Percentiles rank a stretch among this genome's conserved stretches.
These are phyloP conservation scores for Quercus robur DNA, from an alignment of 306 rosid species.

Conservation along the genomic window DNA sequence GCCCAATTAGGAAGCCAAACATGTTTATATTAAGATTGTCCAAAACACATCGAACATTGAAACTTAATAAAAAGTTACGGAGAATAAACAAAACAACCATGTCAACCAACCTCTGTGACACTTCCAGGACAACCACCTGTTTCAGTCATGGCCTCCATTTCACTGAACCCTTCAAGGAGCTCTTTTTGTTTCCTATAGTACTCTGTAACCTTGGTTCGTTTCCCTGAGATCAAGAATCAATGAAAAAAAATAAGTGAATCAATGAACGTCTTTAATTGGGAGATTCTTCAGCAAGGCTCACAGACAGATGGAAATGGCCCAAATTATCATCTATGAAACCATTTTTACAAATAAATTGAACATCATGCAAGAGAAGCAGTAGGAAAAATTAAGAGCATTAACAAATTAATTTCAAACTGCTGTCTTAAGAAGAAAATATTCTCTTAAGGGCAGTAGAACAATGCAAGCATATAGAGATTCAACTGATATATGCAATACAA, in stretches of 20 bases:
- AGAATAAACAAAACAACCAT: not conserved
- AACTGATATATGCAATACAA: not conserved
- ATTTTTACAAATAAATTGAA: not conserved
- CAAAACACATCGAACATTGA: not conserved
- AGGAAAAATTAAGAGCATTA: not conserved
- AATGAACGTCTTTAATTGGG: not conserved
- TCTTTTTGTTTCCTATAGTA: constrained; percentile 74
- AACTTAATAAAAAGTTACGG: not conserved
- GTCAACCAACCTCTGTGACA: constrained; percentile 59
- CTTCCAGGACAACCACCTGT: constrained; percentile 56
- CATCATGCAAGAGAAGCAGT: not conserved
- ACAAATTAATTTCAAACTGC: not conserved
- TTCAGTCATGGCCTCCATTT: constrained; percentile 69
- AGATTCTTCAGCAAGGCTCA: not conserved
- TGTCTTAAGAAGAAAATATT: not conserved
- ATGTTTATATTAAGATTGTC: too few relatives aligned
- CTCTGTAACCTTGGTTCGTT: constrained; percentile 50
- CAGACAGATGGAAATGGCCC: not conserved
- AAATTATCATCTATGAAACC: not conserved
- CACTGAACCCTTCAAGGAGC: constrained; percentile 74
- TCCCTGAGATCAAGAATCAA: constrained; percentile 35
- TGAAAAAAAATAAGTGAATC: not conserved
- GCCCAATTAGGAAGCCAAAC: not conserved
- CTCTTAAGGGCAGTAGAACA: not conserved
- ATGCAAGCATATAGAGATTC: not conserved